Evolutionary conservation across 164 flowering plant genomes (phyloP).

Genomic region (Tetrastigma voinierianum): DNA sequence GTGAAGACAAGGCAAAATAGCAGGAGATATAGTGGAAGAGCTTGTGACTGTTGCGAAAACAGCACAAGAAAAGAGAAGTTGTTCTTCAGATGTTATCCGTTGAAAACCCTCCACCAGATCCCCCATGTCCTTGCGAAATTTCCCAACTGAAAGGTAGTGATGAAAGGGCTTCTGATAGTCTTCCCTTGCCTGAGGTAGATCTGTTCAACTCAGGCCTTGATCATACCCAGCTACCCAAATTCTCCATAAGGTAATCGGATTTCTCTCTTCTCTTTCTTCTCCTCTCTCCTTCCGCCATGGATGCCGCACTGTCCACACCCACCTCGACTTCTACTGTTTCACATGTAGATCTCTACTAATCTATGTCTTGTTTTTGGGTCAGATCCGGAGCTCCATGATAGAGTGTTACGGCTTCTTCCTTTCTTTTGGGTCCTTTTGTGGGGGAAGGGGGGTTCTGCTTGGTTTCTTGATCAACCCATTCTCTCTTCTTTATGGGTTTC

Average conservation of each 20-base stretch:
- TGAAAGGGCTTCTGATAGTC: conserved; percentile 37
- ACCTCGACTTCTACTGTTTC: conserved; percentile 1
- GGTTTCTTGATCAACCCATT: conserved; percentile 2
- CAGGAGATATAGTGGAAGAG: conserved; percentile 19
- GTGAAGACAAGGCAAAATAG: conserved; percentile 26
- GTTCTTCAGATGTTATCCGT: conserved; percentile 86
- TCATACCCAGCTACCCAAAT: conserved; percentile 35
- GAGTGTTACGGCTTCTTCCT: conserved; percentile 12
- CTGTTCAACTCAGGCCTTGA: conserved; percentile 27
- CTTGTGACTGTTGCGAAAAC: conserved; percentile 61
- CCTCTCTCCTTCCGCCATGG: background rate
- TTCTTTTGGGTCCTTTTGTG: background rate
- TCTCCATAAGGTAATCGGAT: conserved; percentile 75
- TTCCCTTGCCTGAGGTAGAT: conserved; percentile 41
- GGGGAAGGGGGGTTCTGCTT: conserved; percentile 2
- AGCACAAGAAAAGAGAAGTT: conserved; percentile 60
- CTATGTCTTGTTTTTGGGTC: conserved; percentile 11
- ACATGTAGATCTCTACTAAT: background rate
- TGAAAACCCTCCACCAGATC: conserved; percentile 73
- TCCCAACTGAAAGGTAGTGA: conserved; percentile 35
- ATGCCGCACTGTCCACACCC: background rate
- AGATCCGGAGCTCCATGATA: conserved; percentile 23
- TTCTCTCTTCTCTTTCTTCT: conserved; percentile 5
- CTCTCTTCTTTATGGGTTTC: conserved; percentile 4
- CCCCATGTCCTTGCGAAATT: conserved; percentile 36